Evolutionary conservation across 1,284 basidiomycete genomes (phyloP).

Genomic region (Xerocomus nothofagi): DNA sequence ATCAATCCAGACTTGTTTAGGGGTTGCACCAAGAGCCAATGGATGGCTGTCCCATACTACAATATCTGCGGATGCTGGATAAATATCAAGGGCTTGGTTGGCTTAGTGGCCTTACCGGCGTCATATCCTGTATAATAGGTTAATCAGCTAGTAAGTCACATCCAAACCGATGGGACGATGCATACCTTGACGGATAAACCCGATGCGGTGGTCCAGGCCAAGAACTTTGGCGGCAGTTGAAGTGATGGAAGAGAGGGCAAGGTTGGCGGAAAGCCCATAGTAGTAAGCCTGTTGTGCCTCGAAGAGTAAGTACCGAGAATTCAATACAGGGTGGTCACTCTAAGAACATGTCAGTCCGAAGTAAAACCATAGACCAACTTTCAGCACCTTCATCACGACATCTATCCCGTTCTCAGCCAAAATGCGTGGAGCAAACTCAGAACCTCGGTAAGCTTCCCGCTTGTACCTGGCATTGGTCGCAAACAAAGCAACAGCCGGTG

Average conservation of each 20-base stretch:
- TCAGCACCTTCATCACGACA: conserved; percentile 73
- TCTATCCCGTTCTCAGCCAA: conserved; percentile 72
- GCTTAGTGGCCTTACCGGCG: conserved; percentile 37
- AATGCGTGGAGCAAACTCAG: conserved; percentile 83
- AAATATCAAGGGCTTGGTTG: not conserved
- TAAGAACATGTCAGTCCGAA: conserved; percentile 28
- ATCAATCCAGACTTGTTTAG: conserved; percentile 73
- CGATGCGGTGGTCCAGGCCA: conserved; percentile 82
- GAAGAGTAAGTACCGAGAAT: conserved; percentile 77
- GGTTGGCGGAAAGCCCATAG: conserved; percentile 59
- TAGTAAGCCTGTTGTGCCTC: conserved; percentile 90
- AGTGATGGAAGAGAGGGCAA: conserved; percentile 74
- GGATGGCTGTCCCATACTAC: conserved; percentile 80
- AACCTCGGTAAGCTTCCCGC: conserved; percentile 82
- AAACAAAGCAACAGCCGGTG: conserved; percentile 76
- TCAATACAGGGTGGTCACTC: conserved; percentile 75
- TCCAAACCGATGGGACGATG: conserved; percentile 21
- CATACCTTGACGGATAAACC: conserved; percentile 64
- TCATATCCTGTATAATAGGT: conserved; percentile 41
- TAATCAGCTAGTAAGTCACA: not conserved
- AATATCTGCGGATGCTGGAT: conserved; percentile 39
- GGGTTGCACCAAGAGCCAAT: conserved; percentile 69
- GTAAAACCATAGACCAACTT: not conserved
- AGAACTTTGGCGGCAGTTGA: conserved; percentile 75
- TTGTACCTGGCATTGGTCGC: conserved; percentile 73